A percentile compares a stretch with the other conserved stretches of the same genome.
phyloP scores from a whole-genome alignment of 192 early-diverging fungal genomes.

The Coemansia nantahalensis region DNA sequence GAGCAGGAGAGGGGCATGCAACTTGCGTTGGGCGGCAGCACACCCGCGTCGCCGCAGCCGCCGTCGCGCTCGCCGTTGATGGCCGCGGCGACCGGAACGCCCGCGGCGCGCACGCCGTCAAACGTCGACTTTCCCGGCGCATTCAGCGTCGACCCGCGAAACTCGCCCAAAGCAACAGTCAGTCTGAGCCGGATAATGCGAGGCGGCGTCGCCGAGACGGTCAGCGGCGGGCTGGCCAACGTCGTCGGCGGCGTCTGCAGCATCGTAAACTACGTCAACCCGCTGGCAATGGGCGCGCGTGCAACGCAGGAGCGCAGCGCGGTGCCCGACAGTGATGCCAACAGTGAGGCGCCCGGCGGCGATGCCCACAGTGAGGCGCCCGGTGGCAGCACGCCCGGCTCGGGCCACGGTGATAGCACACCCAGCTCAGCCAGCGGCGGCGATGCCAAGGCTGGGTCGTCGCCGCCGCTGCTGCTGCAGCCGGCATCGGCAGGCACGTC shows the following conservation, averaged over 20 bases:
- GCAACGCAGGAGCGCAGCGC: no score
- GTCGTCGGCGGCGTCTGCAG: slow-evolving; percentile 45
- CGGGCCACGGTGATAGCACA: no score
- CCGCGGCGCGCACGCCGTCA: slow-evolving; percentile 30
- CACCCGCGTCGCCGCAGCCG: neutral
- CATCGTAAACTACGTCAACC: slow-evolving; percentile 48
- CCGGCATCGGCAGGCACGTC: slow-evolving; percentile 43
- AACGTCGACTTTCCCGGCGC: slow-evolving; percentile 43
- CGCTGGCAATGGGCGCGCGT: no score
- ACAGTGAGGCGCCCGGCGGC: no score
- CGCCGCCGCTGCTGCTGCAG: slow-evolving; percentile 21
- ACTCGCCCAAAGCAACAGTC: slow-evolving; percentile 1
- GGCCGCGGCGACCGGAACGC: neutral
- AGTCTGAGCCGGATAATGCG: slow-evolving; percentile 20
- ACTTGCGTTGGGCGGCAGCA: no score
- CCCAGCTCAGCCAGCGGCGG: no score
- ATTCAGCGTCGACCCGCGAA: slow-evolving; percentile 30
- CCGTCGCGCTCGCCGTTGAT: slow-evolving; percentile 6
- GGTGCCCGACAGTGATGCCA: no score
- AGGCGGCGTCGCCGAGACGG: slow-evolving; percentile 31
- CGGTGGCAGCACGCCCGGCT: no score
- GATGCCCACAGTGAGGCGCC: no score
- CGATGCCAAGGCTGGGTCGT: neutral
- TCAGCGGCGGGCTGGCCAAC: slow-evolving; percentile 44
- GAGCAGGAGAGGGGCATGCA: no score